Evolutionary conservation across 2,329 filamentous ascomycete species (phyloP).

Genomic region (Phyllosticta paracitricarpa): DNA sequence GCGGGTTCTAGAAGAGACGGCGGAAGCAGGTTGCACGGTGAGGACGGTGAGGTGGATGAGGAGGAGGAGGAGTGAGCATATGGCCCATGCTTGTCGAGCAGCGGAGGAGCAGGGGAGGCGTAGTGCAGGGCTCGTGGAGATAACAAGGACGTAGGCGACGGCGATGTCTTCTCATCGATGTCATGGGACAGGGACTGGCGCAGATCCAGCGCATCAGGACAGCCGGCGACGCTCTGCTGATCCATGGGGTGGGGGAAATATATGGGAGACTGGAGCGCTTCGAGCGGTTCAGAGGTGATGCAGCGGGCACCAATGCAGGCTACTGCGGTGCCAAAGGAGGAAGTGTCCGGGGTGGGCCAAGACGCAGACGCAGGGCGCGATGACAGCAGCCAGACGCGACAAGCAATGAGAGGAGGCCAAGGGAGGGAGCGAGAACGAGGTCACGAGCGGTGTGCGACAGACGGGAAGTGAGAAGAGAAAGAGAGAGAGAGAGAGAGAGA

Average conservation of each 20-base stretch:
- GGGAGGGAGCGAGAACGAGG: background rate
- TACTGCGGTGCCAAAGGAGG: background rate
- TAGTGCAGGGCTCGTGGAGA: conserved; percentile 3
- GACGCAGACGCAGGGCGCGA: background rate
- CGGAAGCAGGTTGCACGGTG: conserved; percentile 4
- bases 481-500: background rate
- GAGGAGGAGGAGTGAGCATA: background rate
- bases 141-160: conserved; percentile 2
- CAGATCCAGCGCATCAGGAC: conserved; percentile 10
- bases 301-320: background rate
- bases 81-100: background rate
- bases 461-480: no score
- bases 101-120: background rate
- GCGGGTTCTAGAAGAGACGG: background rate
- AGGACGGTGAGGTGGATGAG: background rate
- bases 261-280: conserved; percentile 7
- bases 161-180: background rate
- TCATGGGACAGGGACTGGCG: conserved; percentile 8
- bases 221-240: conserved; percentile 4
- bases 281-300: background rate
- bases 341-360: background rate
- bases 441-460: background rate
- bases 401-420: background rate
- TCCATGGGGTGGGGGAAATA: conserved; percentile 1
- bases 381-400: background rate